Base-by-base conservation (phyloP, 140 eudicot genomes). In the Anethum foeniculum region DNA sequence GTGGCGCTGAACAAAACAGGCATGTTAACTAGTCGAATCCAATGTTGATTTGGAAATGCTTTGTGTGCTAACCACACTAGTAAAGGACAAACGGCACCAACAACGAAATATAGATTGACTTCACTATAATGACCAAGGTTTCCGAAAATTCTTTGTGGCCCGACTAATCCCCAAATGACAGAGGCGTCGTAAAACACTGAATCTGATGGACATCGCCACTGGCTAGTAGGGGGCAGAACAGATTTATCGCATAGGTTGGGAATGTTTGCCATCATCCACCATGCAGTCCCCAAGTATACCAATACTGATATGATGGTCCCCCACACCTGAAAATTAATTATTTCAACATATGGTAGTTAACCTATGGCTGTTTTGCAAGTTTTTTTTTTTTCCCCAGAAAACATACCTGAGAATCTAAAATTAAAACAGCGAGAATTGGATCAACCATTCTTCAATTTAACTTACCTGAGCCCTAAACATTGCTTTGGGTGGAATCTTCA, bases 401-500 rank as follows among this genome's bases (percentile, higher is more conserved):
- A 34, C 38, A 34, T 34, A 34, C 38, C 38, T 34, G 38, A 34
- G 38, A 34, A 1, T 34, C 38, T 34, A 34, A 34, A 34, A n/a
- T n/a, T 54, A 19, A 23, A n/a, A 1, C 28, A 23, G 7, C 5
- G 0, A 58, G 13, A 56, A 56, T 1, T 19, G 5, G n/a, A 56
- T 23, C n/a, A 56, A 56, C 13, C 6, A 1, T 21, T n/a, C 30
- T 58, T 23, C 5, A 27, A 28, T 28, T 3, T 27, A 18, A 74
- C 36, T 32, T 83, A 91, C 97, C 91, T 91, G 97, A 83, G 88
- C 93, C 75, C 81, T 54, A 81, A 92, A 94, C 98, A 94, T 90
- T 41, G 91, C 81, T 82, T 77, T 86, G 18, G 98, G 98, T 28
- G 98, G 98, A 75, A 94, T 89, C 76, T 94, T 94, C 98, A 94